Percentiles rank a stretch among this genome's conserved stretches.
These are phyloP conservation scores for Nemania sp. DNA, from an alignment of 2,329 filamentous ascomycete genomes.

Conservation along the genomic window DNA sequence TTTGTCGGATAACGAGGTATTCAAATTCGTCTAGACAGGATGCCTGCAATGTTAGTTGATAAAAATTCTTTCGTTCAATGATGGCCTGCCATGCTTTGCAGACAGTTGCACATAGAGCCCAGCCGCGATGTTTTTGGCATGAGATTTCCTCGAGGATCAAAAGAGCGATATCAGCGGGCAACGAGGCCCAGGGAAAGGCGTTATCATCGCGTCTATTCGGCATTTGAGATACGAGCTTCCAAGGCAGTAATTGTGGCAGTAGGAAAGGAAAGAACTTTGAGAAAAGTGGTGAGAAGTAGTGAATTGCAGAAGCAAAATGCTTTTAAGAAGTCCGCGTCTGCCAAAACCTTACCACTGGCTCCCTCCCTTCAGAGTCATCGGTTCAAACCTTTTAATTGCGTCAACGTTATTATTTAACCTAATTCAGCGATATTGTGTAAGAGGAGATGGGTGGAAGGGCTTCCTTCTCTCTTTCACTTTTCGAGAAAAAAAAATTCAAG, in stretches of 20 bases:
- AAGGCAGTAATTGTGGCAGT: constrained; percentile 12
- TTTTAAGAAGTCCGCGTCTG: constrained; percentile 12
- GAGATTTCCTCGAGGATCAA: constrained; percentile 7
- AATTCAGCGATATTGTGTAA: no score
- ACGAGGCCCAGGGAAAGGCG: constrained; percentile 11
- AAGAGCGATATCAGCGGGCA: constrained; percentile 9
- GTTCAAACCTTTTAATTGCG: no score
- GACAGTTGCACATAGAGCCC: constrained; percentile 39
- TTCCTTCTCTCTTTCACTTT: no score
- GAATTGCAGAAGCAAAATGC: constrained; percentile 10
- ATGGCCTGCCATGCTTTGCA: constrained; percentile 41
- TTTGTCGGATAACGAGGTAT: constrained; percentile 26
- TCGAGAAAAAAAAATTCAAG: no score
- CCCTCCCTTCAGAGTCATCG: no score
- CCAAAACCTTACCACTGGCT: constrained; percentile 10
- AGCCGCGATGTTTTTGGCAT: constrained; percentile 28
- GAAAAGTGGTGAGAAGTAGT: constrained; percentile 10
- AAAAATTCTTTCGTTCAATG: constrained; percentile 37
- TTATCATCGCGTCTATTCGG: constrained; percentile 9
- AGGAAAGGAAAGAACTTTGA: constrained; percentile 10
- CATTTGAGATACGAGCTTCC: constrained; percentile 10
- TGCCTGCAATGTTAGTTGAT: constrained; percentile 30
- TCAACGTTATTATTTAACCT: no score
- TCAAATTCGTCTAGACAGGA: constrained; percentile 34
- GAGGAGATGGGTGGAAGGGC: no score